Evolutionary conservation across 2,329 filamentous ascomycete genomes (phyloP).

Genomic region (Cercospora beticola): DNA sequence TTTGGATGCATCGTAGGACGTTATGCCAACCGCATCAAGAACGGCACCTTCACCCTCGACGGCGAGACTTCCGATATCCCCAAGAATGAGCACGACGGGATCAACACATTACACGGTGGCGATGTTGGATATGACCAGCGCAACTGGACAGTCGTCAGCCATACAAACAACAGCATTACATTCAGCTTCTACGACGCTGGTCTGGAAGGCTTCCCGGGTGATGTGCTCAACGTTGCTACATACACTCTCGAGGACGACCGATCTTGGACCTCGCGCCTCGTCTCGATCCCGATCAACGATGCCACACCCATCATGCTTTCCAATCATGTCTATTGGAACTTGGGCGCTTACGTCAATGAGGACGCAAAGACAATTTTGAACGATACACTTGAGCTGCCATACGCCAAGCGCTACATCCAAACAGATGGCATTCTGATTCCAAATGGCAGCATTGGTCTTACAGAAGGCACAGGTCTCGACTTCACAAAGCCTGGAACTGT

Average conservation of each 20-base stretch:
- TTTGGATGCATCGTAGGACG: constrained; percentile 59
- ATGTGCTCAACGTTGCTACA: constrained; percentile 71
- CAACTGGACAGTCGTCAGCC: constrained; percentile 72
- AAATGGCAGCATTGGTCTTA: constrained; percentile 45
- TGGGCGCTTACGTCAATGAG: constrained; percentile 75
- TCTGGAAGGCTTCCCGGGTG: constrained; percentile 74
- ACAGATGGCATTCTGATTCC: constrained; percentile 35
- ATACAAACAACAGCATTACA: constrained; percentile 67
- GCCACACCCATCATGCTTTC: constrained; percentile 82
- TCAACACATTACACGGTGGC: constrained; percentile 54
- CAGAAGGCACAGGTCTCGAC: constrained; percentile 37
- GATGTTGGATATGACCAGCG: constrained; percentile 60
- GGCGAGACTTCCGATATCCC: constrained; percentile 50
- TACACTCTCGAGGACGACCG: constrained; percentile 66
- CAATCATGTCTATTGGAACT: constrained; percentile 76
- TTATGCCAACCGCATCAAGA: constrained; percentile 57
- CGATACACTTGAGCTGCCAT: constrained; percentile 71
- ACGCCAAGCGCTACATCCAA: constrained; percentile 45
- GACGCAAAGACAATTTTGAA: constrained; percentile 65
- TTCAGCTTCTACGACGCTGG: constrained; percentile 73
- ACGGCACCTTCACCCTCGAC: constrained; percentile 55
- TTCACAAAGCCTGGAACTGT: constrained; percentile 29
- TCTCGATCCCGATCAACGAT: constrained; percentile 68
- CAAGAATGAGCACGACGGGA: constrained; percentile 53
- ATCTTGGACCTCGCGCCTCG: constrained; percentile 70